Base-by-base conservation (phyloP, 805 yeast species). In the Kuraishia hungarica region DNA sequence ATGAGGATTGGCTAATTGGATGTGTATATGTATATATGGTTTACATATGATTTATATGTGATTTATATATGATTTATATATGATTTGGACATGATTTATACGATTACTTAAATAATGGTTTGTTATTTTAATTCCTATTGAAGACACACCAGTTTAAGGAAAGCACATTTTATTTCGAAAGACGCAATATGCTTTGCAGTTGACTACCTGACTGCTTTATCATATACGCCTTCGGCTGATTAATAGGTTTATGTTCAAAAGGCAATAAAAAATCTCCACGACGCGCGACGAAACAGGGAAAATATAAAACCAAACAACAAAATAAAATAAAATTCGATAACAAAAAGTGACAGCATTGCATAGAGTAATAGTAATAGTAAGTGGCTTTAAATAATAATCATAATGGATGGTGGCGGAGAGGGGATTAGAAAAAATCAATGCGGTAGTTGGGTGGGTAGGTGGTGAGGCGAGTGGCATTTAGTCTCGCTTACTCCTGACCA, bases 401-500 rank as follows among this genome's bases (percentile, higher is more conserved):
- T 35, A 35, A 35, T 35, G 11, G 35, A 28, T n/a, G n/a, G n/a
- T n/a, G n/a, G n/a, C n/a, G n/a, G n/a, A n/a, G n/a, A 35, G 43
- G 43, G 11, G 43, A 13, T 7, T 2, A 15, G n/a, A 3, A 15
- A 35, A 35, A 35, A 35, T 3, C 3, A 35, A 35, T 35, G 43
- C 43, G 43, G 43, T 35, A 17, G 3, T 35, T 4, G 5, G 43
- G n/a, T 35, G 43, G 43, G 15, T 10, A 28, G 6, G 35, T 28
- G 35, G 11, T 28, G 35, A 28, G 6, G 11, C 6, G 35, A 28
- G 35, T 28, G 35, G n/a, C 5, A 35, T 17, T 35, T 13, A 7
- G 43, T 35, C 17, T 35, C 43, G 29, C 39, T 62, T 75, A 93
- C 78, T 94, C 99, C 75, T 94, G 98, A 57, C 99, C 99, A 69